Evolutionary conservation across 495 filamentous ascomycete species (phyloP).

Genomic region (Terfezia claveryi): DNA sequence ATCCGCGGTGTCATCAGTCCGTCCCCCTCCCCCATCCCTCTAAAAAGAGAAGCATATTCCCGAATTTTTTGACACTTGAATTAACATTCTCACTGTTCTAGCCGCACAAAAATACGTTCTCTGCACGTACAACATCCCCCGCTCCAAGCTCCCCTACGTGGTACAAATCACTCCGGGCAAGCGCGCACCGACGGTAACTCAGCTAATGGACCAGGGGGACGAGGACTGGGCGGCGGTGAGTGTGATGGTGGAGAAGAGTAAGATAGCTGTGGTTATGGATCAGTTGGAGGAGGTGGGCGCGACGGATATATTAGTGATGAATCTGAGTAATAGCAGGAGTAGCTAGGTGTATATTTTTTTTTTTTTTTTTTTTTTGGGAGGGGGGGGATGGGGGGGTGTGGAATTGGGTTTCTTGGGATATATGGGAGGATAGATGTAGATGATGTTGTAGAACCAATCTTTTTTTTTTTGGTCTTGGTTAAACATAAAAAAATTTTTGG

Average conservation of each 20-base stretch:
- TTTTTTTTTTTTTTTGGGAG: too few relatives aligned
- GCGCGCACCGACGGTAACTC: conserved; percentile 73
- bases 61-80: not conserved
- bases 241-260: conserved; percentile 83
- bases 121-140: conserved; percentile 85
- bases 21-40: not conserved
- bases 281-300: conserved; percentile 59
- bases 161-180: conserved; percentile 76
- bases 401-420: too few relatives aligned
- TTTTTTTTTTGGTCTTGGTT: too few relatives aligned
- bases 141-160: conserved; percentile 40
- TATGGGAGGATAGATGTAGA: too few relatives aligned
- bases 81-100: conserved; percentile 10
- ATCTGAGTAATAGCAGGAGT: conserved; percentile 64
- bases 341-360: too few relatives aligned
- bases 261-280: conserved; percentile 79
- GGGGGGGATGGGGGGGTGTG: too few relatives aligned
- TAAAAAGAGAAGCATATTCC: not conserved
- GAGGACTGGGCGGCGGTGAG: conserved; percentile 83
- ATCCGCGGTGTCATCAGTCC: conserved; percentile 82
- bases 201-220: conserved; percentile 39
- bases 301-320: conserved; percentile 65
- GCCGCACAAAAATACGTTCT: conserved; percentile 84
- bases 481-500: too few relatives aligned
- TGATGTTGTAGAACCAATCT: too few relatives aligned